These are phyloP conservation scores for Crithidia bombi DNA, from an alignment of 208 protist genomes.

Conservation along the genomic window DNA sequence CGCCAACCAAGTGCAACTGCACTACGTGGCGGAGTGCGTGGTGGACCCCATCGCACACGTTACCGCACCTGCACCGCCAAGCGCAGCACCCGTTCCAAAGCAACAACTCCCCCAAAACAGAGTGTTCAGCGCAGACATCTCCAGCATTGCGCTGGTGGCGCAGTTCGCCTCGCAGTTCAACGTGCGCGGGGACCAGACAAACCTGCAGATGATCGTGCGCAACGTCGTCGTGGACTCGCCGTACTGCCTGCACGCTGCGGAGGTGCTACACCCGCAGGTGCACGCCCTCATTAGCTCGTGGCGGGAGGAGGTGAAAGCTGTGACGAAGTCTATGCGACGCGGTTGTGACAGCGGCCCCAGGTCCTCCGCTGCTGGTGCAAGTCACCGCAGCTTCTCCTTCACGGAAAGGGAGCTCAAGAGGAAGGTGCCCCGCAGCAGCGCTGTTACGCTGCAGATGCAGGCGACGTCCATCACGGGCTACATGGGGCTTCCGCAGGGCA, in stretches of 20 bases:
- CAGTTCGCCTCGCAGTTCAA: slow-evolving; percentile 58
- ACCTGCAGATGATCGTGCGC: slow-evolving; percentile 60
- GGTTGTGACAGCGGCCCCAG: background rate
- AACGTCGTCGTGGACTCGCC: slow-evolving; percentile 52
- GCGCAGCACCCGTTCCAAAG: background rate
- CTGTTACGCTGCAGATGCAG: slow-evolving; percentile 52
- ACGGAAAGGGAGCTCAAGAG: slow-evolving; percentile 3
- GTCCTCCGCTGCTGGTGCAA: background rate
- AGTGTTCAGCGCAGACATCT: slow-evolving; percentile 41
- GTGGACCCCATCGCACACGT: slow-evolving; percentile 23
- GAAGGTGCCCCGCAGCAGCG: slow-evolving; percentile 21
- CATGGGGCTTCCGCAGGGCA: slow-evolving; percentile 61
- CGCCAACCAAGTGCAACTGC: slow-evolving; percentile 54
- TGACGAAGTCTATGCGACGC: slow-evolving; percentile 20
- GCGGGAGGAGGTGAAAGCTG: slow-evolving; percentile 36
- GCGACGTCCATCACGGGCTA: slow-evolving; percentile 60
- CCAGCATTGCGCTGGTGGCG: slow-evolving; percentile 38
- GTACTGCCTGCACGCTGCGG: slow-evolving; percentile 55
- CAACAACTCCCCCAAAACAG: slow-evolving; percentile 12
- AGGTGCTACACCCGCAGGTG: slow-evolving; percentile 78
- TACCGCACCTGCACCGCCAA: background rate
- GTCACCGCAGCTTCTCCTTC: slow-evolving; percentile 10
- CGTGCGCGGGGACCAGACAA: slow-evolving; percentile 57
- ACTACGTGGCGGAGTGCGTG: slow-evolving; percentile 80
- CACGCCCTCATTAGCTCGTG: slow-evolving; percentile 66